Percentiles rank a stretch among this genome's conserved stretches.
Conservation (phyloP, 2,329 filamentous ascomycete genomes). For the Neonectria sp. region DNA sequence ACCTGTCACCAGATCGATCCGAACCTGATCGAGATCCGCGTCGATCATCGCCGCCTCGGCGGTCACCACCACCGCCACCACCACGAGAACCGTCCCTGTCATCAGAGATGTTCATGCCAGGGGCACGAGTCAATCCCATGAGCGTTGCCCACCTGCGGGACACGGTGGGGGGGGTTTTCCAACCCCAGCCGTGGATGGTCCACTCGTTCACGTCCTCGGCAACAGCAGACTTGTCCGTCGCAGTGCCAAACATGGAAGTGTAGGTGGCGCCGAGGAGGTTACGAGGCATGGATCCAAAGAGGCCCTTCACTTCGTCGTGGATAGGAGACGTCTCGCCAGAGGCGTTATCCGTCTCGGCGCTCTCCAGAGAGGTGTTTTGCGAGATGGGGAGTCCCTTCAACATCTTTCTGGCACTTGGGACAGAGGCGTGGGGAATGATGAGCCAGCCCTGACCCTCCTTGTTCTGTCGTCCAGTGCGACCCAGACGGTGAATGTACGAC, state of each 20-base stretch:
- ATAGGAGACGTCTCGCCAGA: slow-evolving; percentile 63
- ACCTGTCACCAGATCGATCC: slow-evolving; percentile 41
- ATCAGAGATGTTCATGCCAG: slow-evolving; percentile 54
- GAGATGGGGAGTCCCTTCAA: slow-evolving; percentile 74
- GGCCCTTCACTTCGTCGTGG: slow-evolving; percentile 60
- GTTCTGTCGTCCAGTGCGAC: slow-evolving; percentile 82
- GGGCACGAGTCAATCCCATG: slow-evolving; percentile 49
- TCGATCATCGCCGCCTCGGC: slow-evolving; percentile 34
- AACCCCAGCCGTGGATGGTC: slow-evolving; percentile 66
- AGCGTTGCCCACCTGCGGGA: slow-evolving; percentile 48
- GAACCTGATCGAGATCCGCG: not conserved
- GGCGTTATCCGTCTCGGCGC: slow-evolving; percentile 67
- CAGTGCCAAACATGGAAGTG: slow-evolving; percentile 68
- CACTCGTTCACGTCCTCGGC: slow-evolving; percentile 70
- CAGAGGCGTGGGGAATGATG: slow-evolving; percentile 71
- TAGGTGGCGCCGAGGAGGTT: slow-evolving; percentile 62
- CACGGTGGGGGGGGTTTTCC: slow-evolving; percentile 62
- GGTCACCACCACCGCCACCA: slow-evolving; percentile 20
- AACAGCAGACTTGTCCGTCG: slow-evolving; percentile 58
- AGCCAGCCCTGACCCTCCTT: slow-evolving; percentile 82
- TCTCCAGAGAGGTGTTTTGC: slow-evolving; percentile 65
- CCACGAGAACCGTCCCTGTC: slow-evolving; percentile 11
- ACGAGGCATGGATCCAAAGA: slow-evolving; percentile 59
- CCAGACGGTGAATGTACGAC: slow-evolving; percentile 83
- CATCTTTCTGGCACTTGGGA: slow-evolving; percentile 61